phyloP scores from a whole-genome alignment of 139 green algal genomes.

The Chlamydomonas schloesseri region DNA sequence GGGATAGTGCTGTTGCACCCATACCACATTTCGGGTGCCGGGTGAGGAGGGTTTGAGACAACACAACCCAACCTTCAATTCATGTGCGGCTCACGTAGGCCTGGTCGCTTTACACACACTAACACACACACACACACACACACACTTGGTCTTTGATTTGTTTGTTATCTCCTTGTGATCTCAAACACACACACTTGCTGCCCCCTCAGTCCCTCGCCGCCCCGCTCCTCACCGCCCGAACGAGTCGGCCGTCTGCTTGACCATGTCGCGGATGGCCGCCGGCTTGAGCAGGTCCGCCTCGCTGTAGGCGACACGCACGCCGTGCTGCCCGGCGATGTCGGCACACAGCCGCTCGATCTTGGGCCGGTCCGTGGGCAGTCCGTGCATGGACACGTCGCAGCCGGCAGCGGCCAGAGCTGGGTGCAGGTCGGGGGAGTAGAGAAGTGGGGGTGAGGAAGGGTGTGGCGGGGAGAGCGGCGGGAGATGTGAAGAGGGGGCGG shows the following conservation, averaged over 20 bases:
- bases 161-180: too few species aligned
- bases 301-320: constrained; percentile 35
- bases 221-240: constrained; percentile 23
- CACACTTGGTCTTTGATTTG: too few species aligned
- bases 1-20: too few species aligned
- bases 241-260: constrained; percentile 26
- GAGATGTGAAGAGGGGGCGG: not conserved
- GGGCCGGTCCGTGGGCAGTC: constrained; percentile 42
- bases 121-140: not conserved
- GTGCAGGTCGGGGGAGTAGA: too few species aligned
- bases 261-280: constrained; percentile 60
- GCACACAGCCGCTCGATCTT: constrained; percentile 37
- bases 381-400: constrained; percentile 69
- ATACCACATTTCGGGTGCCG: too few species aligned
- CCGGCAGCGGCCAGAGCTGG: constrained; percentile 58
- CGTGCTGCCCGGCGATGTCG: constrained; percentile 21
- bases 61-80: too few species aligned
- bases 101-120: too few species aligned
- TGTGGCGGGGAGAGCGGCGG: not conserved
- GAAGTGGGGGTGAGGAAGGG: too few species aligned
- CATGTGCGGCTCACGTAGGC: too few species aligned
- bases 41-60: too few species aligned
- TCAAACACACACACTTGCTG: too few species aligned
- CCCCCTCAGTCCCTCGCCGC: not conserved
- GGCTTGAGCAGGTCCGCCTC: constrained; percentile 64